A percentile compares a stretch with the other conserved stretches of the same genome.
Conservation (phyloP, 306 rosid genomes). For the Abrus precatorius region DNA sequence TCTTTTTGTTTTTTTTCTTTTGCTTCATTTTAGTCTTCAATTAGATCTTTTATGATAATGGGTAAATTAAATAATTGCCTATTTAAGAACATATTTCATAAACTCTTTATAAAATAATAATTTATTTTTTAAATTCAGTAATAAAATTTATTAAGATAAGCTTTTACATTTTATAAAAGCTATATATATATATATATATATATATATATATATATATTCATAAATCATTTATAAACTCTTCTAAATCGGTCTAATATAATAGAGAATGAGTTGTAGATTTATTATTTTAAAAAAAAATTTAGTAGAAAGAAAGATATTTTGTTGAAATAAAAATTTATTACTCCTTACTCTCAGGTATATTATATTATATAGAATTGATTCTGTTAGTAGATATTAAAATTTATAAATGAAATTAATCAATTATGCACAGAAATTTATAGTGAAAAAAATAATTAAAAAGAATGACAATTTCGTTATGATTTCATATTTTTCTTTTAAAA, state of each 20-base stretch:
- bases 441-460: too few species aligned
- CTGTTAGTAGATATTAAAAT: constrained; percentile 1
- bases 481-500: too few species aligned
- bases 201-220: too few species aligned
- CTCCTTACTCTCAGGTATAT: not conserved
- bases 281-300: not conserved
- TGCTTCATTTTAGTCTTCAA: not conserved
- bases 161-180: too few species aligned
- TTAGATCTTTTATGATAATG: not conserved
- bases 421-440: not conserved
- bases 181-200: too few species aligned
- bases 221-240: too few species aligned
- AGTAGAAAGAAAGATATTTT: not conserved
- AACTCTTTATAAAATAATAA: too few species aligned
- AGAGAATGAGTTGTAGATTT: not conserved
- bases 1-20: not conserved
- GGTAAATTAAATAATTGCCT: too few species aligned
- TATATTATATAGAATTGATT: not conserved
- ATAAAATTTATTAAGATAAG: too few species aligned
- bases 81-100: too few species aligned
- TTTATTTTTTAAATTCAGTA: too few species aligned
- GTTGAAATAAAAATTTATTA: not conserved
- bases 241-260: too few species aligned
- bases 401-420: constrained; percentile 12
- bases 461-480: constrained; percentile 3